A percentile compares a stretch with the other conserved stretches of the same genome.
Evolutionary conservation across 768 basidiomycete genomes (phyloP).

Genomic region (Termitomyces sp.): DNA sequence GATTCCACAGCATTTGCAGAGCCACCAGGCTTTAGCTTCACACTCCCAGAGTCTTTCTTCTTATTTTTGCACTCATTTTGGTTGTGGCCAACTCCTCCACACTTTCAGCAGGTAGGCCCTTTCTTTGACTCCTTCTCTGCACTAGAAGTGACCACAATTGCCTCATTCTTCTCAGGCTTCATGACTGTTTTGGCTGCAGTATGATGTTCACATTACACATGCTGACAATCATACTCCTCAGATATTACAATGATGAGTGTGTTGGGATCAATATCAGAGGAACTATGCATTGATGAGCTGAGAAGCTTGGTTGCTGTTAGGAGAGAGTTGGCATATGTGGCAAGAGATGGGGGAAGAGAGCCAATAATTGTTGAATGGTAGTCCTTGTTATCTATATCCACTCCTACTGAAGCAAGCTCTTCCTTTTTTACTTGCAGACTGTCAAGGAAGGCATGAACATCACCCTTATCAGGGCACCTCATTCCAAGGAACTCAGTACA

Average conservation of each 20-base stretch:
- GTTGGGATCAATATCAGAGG: slow-evolving; percentile 12
- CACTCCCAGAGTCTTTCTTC: not conserved
- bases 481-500: too few species aligned
- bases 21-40: not conserved
- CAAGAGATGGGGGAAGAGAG: too few species aligned
- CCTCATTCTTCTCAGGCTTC: slow-evolving; percentile 13
- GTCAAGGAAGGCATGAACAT: too few species aligned
- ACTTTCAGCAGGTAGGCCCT: slow-evolving; percentile 16
- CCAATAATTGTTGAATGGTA: slow-evolving; percentile 26
- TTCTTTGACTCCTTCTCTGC: slow-evolving; percentile 16
- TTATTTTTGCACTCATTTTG: not conserved
- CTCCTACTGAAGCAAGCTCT: slow-evolving; percentile 9
- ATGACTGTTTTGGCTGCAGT: not conserved
- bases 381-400: slow-evolving; percentile 26
- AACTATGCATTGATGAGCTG: not conserved
- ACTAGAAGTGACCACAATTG: not conserved
- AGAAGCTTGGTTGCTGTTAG: too few species aligned
- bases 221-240: slow-evolving; percentile 25
- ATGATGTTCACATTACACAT: not conserved
- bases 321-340: too few species aligned
- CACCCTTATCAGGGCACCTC: too few species aligned
- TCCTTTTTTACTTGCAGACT: too few species aligned
- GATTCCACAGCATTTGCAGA: too few species aligned
- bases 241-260: slow-evolving; percentile 22
- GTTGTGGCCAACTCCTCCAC: not conserved